Evolutionary conservation across 257 asterid genomes (phyloP), one percentile per base, ranked within the genome.

Genomic region (Petrea volubilis): DNA sequence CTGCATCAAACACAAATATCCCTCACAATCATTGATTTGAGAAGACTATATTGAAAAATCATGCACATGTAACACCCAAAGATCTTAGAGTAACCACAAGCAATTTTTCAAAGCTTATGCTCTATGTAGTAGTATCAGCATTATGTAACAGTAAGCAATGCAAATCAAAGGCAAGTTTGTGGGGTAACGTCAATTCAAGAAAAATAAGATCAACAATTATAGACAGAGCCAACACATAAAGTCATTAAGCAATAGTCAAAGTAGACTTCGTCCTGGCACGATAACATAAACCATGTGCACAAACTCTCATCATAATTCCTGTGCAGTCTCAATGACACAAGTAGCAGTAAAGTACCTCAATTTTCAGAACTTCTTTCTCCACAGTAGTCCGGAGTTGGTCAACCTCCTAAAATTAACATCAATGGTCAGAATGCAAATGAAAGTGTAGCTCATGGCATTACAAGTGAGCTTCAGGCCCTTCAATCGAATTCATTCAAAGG

Each of bases 301-400:
- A 61, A 74, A 50, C 47, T 73, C 34, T 33, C 8, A 51, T 25
- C 38, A 56, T 15, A 47, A 23, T 43, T 57, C 60, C 69, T 38
- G 64, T 41, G 60, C 40, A 70, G 36, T 51, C 27, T 29, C 72
- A 79, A 52, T 64, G 34, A 73, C 38, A 52, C 41, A 27, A 75
- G 17, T n/a, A 73, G 31, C 60, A 70, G 73, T 34, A 33, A 67
- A 71, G 68, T 86, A 94, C 99, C 99, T 90, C 89, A 70, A 85
- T 70, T 83, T 85, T 92, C 67, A 74, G 58, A 36, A 95, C 75
- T 80, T 92, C 89, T 79, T 85, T 85, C 65, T 82, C 92, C 53
- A 95, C 4, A 38, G 92, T 85, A 78, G 75, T 78, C 66, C 79
- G 88, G 43, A 95, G 98, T 74, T 76, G 92, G 80, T 86, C 98